phyloP scores from a whole-genome alignment of 1,284 basidiomycete species.

The Leccinum pachyderme region DNA sequence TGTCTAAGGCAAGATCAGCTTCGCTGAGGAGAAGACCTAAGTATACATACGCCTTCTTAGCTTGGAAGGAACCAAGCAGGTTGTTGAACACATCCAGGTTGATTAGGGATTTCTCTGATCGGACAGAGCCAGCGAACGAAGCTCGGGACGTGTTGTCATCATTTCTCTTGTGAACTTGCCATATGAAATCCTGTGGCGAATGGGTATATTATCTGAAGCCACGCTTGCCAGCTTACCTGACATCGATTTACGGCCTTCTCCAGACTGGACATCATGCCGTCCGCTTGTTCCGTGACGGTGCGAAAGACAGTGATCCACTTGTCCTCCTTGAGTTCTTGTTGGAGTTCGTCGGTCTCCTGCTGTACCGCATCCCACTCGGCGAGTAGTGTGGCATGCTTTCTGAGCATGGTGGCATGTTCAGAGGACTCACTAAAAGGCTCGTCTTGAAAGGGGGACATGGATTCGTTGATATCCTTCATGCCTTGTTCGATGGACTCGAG shows the following conservation, averaged over 20 bases:
- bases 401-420: slow-evolving; percentile 54
- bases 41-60: slow-evolving; percentile 74
- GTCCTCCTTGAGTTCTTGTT: slow-evolving; percentile 92
- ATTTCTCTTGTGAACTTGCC: slow-evolving; percentile 65
- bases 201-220: neutral
- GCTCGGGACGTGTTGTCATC: slow-evolving; percentile 46
- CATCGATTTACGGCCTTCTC: slow-evolving; percentile 88
- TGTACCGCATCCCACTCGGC: slow-evolving; percentile 80
- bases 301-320: slow-evolving; percentile 95
- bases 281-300: slow-evolving; percentile 88
- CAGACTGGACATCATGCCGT: slow-evolving; percentile 94
- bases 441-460: slow-evolving; percentile 60
- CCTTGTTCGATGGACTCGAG: slow-evolving; percentile 72
- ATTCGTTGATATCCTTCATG: slow-evolving; percentile 63
- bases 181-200: slow-evolving; percentile 69
- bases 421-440: slow-evolving; percentile 39
- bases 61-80: slow-evolving; percentile 72
- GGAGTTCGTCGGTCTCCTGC: slow-evolving; percentile 76
- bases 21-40: slow-evolving; percentile 5
- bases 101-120: slow-evolving; percentile 50
- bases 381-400: slow-evolving; percentile 67
- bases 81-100: slow-evolving; percentile 62
- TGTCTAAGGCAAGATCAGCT: slow-evolving; percentile 46
- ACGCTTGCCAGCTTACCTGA: slow-evolving; percentile 52
- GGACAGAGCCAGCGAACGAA: slow-evolving; percentile 46